Percentiles rank a stretch among this genome's conserved stretches.
Conservation (phyloP, 495 filamentous ascomycete species). For the Penicillium egyptiacum region DNA sequence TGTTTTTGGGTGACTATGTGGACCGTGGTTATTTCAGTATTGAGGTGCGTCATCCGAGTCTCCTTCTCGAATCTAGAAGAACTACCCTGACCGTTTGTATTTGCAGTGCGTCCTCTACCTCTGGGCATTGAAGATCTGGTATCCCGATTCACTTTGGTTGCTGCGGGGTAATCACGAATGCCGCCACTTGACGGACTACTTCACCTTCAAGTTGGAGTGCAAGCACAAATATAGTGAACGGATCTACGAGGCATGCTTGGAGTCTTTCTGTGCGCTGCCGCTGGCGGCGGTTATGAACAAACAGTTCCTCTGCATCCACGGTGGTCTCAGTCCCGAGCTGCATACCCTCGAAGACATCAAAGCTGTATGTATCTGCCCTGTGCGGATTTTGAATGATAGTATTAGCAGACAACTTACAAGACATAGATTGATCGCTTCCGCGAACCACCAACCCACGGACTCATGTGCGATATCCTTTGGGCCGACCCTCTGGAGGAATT, state of each 20-base stretch:
- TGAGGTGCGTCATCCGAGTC: constrained; percentile 55
- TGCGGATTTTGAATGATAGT: background rate
- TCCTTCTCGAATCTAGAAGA: background rate
- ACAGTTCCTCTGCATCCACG: constrained; percentile 98
- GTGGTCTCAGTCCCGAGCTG: constrained; percentile 90
- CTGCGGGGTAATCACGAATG: constrained; percentile 98
- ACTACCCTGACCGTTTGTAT: constrained; percentile 10
- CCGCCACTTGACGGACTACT: constrained; percentile 97
- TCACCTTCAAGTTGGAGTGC: constrained; percentile 99
- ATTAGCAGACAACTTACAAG: background rate
- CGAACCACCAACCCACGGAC: constrained; percentile 92
- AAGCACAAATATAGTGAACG: constrained; percentile 98
- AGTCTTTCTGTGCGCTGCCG: constrained; percentile 92
- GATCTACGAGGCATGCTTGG: constrained; percentile 97
- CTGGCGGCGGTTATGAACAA: constrained; percentile 99
- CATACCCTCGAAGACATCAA: constrained; percentile 94
- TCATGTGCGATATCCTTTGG: constrained; percentile 99
- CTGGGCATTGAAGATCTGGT: constrained; percentile 99
- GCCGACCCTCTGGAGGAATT: constrained; percentile 99
- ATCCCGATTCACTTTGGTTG: constrained; percentile 95
- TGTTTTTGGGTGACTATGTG: constrained; percentile 97
- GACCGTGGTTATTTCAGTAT: constrained; percentile 99
- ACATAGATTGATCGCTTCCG: constrained; percentile 92
- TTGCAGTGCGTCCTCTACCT: constrained; percentile 89
- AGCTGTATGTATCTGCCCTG: constrained; percentile 54